Evolutionary conservation across 2,329 filamentous ascomycete genomes (phyloP), one percentile per base, ranked within the genome.

Genomic region (Parastagonospora avenae): DNA sequence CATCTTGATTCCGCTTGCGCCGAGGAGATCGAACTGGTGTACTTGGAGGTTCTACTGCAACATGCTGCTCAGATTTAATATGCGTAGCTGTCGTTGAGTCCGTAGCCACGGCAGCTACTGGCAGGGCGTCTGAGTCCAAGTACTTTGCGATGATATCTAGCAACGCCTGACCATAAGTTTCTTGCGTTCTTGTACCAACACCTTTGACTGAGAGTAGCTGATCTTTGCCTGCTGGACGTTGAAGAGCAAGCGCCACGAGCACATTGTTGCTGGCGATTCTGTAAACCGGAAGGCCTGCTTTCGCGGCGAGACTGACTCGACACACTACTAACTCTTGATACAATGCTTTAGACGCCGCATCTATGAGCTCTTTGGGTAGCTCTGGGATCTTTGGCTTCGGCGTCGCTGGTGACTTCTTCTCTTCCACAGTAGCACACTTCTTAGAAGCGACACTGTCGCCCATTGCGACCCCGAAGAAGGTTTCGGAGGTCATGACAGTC

Each of bases 151-250:
- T 64, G 9, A 67, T 50, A 11, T 64, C 53, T 2, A 74, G 54
- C 62, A 65, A 69, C 6, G 57, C 57, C 1, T 60, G 46, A 1
- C 71, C 72, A 24, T 68, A 72, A 19, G 55, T 62, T 16, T 59
- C 45, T 31, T 53, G 40, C 7, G 54, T 44, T 4, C 42, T 15
- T 14, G 51, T 44, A 4, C 68, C 66, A 9, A 74, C 56, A 1
- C 68, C 70, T 30, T 62, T 62, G 11, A 73, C 46, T 10, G 49
- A 27, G 5, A 64, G 48, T 15, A 74, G 35, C 2, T 55, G 43
- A 1, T 55, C 51, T 7, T 57, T 48, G 11, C 59, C 44, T 1
- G 42, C 29, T 5, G 71, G 71, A 4, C 62, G 60, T 14, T 51
- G 43, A 14, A 42, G 45, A 4, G 70, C 71, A 6, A 74, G 55